Evolutionary conservation across 2,329 filamentous ascomycete genomes (phyloP), one percentile per base, ranked within the genome.

Genomic region (Akanthomyces lecanii): DNA sequence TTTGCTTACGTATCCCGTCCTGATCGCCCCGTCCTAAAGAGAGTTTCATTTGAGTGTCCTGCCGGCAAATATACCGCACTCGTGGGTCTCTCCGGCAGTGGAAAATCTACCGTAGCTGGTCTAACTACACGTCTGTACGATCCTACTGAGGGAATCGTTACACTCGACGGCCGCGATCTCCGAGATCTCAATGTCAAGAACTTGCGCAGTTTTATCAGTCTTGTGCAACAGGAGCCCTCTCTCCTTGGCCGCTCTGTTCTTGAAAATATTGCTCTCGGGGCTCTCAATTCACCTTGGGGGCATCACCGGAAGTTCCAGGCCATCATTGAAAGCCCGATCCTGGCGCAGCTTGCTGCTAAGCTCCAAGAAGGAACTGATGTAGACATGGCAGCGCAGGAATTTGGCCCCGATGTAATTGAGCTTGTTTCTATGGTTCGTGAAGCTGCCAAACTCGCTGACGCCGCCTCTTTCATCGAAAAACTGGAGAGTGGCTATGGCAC

Each of bases 391-490:
- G 79, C 82, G 3, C 73, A 76, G 70, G 69, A 71, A 4, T 75
- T 79, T 11, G 77, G 81, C 0, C 64, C 77, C 2, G 73, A 78
- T 11, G 73, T 82, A 33, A 71, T 76, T 6, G 80, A 85, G 61
- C 81, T 88, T n/a, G 74, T 85, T 36, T 71, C 69, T 30, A 72
- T 82, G 30, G 79, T 84, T 2, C 74, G 78, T 68, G 70, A 80
- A 18, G 82, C 86, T 23, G 81, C 85, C 2, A 75, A 73, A 14
- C 76, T 87, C 33, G 86, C 87, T 0, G 85, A 89, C 71, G 87
- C 84, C 0, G 76, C 78, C 57, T 69, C 69, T 14, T 89, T 87
- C 69, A 85, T 85, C 66, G 74, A 77, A 50, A 74, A 72, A 1
- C 78, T 85, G 2, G 80, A 86, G 54, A 73, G 81, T 47, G 85